Conservation (phyloP, 2,329 filamentous ascomycete species). For the Claviceps spartinae region DNA sequence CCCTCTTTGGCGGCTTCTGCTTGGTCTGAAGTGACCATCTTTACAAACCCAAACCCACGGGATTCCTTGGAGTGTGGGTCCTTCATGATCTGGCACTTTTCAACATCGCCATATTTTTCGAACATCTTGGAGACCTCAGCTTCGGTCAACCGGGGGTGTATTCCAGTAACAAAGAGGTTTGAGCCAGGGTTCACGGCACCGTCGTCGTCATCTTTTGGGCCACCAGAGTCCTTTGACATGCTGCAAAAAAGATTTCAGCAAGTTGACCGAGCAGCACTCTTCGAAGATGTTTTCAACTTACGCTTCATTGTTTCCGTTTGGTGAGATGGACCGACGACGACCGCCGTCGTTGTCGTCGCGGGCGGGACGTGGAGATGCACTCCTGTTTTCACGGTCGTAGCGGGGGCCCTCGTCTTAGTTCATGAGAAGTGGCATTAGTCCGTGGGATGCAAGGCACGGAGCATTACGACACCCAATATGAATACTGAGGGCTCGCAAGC, state of each 20-base stretch:
- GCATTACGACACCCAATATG: neutral
- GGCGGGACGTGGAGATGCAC: conserved; percentile 47
- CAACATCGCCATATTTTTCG: conserved; percentile 96
- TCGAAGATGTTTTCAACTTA: conserved; percentile 6
- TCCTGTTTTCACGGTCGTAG: conserved; percentile 53
- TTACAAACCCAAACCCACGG: conserved; percentile 96
- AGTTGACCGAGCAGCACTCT: too few species aligned
- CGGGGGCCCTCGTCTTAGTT: conserved; percentile 47
- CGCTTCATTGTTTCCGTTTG: conserved; percentile 31
- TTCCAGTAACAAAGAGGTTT: conserved; percentile 97
- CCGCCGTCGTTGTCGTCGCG: conserved; percentile 47
- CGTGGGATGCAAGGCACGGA: neutral
- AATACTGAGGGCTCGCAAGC: neutral
- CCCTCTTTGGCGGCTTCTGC: conserved; percentile 95
- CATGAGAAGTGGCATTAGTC: neutral
- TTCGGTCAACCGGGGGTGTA: conserved; percentile 83
- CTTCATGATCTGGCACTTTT: conserved; percentile 99
- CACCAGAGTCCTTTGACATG: conserved; percentile 39
- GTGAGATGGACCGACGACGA: conserved; percentile 50
- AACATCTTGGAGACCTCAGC: conserved; percentile 88
- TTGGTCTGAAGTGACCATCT: conserved; percentile 92
- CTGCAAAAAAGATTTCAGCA: conserved; percentile 12
- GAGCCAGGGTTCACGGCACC: conserved; percentile 84
- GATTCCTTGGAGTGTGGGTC: conserved; percentile 98
- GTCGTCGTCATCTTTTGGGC: conserved; percentile 50